Base-by-base conservation (phyloP, 2,329 filamentous ascomycete species). In the Thelonectria discophora region DNA sequence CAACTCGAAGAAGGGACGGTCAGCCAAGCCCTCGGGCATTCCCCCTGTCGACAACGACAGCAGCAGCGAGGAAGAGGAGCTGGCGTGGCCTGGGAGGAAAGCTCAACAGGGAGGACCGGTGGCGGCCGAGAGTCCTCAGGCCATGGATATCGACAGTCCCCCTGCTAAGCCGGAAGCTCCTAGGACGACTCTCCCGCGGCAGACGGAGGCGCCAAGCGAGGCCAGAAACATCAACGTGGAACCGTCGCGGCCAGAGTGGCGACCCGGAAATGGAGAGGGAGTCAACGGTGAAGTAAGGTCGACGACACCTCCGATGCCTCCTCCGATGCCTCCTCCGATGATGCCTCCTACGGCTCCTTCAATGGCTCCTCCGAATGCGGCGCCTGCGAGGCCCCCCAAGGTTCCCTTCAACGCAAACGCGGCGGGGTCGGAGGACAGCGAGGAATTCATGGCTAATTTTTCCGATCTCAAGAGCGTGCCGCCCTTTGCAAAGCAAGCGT, bases 91-190 rank as follows among this genome's bases (percentile, higher is more conserved):
- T 40, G 75, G 76, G 46, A 72, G 76, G 57, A 77, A 77, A 49
- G 64, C 71, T 6, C 72, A 57, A 17, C 46, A 75, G 37, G 60
- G 68, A 12, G 71, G 72, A 24, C 68, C 73, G 3, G 58, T 64
- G 6, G 64, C 66, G 18, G 72, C 74, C 11, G 79, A 79, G 37
- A 86, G 83, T 64, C 84, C 86, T 3, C 85, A 83, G 59, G 85
- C 86, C 13, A 90, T 90, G 87, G 87, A 90, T 65, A 88, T 90
- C 52, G 87, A 90, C 68, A 81, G 84, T 5, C 84, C 86, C 52
- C 75, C 70, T 37, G 66, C 60, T 70, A 76, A 64, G 55, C 70
- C 42, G 65, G 73, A 49, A 53, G 69, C 49, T 8, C 52, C 49
- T 13, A 17, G 54, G n/a, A 4, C 49, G n/a, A 21, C 42, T 11